phyloP scores from a whole-genome alignment of 441 rosid genomes.

The Hura crepitans region DNA sequence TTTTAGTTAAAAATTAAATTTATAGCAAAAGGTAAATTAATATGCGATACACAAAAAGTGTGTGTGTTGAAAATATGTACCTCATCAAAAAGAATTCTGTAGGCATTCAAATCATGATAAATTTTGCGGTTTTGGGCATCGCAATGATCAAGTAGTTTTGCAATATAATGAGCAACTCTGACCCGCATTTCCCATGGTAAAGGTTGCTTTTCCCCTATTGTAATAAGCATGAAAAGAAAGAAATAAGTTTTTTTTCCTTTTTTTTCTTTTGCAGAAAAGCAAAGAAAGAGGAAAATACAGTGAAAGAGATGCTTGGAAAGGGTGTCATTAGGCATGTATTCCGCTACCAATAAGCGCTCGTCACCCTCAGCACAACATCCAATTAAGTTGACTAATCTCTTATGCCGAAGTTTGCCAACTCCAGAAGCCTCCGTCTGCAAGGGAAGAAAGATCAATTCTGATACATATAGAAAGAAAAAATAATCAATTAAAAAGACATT shows the following conservation, averaged over 20 bases:
- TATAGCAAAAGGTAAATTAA: background rate
- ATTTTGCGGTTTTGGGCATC: constrained; percentile 36
- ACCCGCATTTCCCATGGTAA: constrained; percentile 58
- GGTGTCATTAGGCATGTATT: constrained; percentile 53
- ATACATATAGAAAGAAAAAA: background rate
- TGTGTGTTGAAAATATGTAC: constrained; percentile 16
- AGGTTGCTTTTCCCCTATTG: constrained; percentile 54
- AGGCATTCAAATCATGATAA: constrained; percentile 54
- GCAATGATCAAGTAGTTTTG: constrained; percentile 47
- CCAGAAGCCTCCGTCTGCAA: constrained; percentile 41
- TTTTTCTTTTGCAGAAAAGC: background rate
- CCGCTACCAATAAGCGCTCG: constrained; percentile 51
- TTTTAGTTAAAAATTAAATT: background rate
- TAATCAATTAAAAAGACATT: background rate
- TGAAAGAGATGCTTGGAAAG: constrained; percentile 57
- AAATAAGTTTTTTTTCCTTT: background rate
- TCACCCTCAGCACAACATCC: constrained; percentile 56
- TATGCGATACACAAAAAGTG: background rate
- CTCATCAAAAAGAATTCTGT: constrained; percentile 53
- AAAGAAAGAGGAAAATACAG: constrained; percentile 26
- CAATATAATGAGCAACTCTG: constrained; percentile 43
- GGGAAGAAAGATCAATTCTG: background rate
- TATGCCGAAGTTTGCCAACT: constrained; percentile 45
- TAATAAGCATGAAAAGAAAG: background rate
- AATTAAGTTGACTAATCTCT: constrained; percentile 44